Percentiles rank a stretch among this genome's conserved stretches.
These are phyloP conservation scores for Acidiella bohemica DNA, from an alignment of 495 filamentous ascomycete species.

Conservation along the genomic window DNA sequence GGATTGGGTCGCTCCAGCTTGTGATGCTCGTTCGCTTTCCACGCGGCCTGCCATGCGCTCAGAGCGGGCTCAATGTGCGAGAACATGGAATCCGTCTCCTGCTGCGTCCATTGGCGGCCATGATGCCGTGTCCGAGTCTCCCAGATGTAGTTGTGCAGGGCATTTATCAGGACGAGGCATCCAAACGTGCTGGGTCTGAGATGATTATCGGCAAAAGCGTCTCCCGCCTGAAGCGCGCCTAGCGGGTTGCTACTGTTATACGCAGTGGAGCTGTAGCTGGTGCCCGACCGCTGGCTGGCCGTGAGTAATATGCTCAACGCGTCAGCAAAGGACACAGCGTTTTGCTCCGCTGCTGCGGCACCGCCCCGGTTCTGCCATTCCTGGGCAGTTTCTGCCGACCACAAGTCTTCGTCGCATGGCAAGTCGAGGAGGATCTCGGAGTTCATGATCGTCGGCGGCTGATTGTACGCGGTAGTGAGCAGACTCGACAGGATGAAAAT, in stretches of 20 bases:
- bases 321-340: conserved; percentile 53
- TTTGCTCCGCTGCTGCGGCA: conserved; percentile 47
- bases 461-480: conserved; percentile 83
- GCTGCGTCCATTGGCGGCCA: conserved; percentile 77
- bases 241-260: conserved; percentile 30
- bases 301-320: conserved; percentile 70
- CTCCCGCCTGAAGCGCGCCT: conserved; percentile 32
- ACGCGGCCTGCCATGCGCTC: conserved; percentile 88
- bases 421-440: conserved; percentile 86
- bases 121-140: conserved; percentile 87
- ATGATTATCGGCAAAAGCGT: conserved; percentile 35
- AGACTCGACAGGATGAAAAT: conserved; percentile 86
- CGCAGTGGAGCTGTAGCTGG: conserved; percentile 30
- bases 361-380: conserved; percentile 70
- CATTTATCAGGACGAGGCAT: conserved; percentile 86
- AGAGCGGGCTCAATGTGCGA: conserved; percentile 90
- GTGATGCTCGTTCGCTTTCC: conserved; percentile 77
- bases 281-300: conserved; percentile 59
- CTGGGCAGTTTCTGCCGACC: conserved; percentile 66
- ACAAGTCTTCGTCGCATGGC: conserved; percentile 88
- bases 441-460: conserved; percentile 79
- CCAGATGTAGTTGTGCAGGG: conserved; percentile 97
- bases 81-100: conserved; percentile 93
- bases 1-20: conserved; percentile 82
- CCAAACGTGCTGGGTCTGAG: conserved; percentile 87